A percentile compares a stretch with the other conserved stretches of the same genome.
These are phyloP conservation scores for Polychaeton citri DNA, from an alignment of 2,329 filamentous ascomycete species.

Conservation along the genomic window DNA sequence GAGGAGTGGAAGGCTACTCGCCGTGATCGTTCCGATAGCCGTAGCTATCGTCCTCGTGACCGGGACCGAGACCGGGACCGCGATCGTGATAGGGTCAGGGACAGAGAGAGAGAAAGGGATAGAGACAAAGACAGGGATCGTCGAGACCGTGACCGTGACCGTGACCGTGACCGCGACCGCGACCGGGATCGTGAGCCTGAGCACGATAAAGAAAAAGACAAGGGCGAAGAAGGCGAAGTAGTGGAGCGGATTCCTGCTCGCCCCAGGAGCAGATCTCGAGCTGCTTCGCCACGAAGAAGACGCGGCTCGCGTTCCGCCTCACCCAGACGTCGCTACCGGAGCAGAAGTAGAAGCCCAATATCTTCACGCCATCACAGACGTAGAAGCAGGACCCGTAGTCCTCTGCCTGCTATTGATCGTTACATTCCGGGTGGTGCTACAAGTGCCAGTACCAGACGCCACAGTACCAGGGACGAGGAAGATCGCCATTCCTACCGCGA, in stretches of 20 bases:
- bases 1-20: constrained; percentile 19
- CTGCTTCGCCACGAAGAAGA: constrained; percentile 5
- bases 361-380: background rate
- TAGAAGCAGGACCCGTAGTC: constrained; percentile 11
- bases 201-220: background rate
- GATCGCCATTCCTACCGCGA: constrained; percentile 6
- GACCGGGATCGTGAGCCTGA: constrained; percentile 3
- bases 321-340: constrained; percentile 1
- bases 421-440: constrained; percentile 24
- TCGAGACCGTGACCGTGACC: constrained; percentile 17
- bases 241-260: constrained; percentile 11
- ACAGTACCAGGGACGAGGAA: constrained; percentile 4
- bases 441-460: constrained; percentile 2
- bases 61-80: constrained; percentile 6
- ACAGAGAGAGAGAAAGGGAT: constrained; percentile 9
- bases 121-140: constrained; percentile 14
- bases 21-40: constrained; percentile 12
- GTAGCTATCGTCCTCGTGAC: constrained; percentile 7
- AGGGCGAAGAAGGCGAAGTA: constrained; percentile 18
- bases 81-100: constrained; percentile 11
- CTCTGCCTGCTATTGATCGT: constrained; percentile 24
- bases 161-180: constrained; percentile 9
- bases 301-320: background rate
- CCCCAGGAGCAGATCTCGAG: constrained; percentile 6
- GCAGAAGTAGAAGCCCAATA: constrained; percentile 4